Percentiles rank a stretch among this genome's conserved stretches.
These are phyloP conservation scores for Saccharomycopsis crataegensis DNA, from an alignment of 1,139 yeast genomes.

Conservation along the genomic window DNA sequence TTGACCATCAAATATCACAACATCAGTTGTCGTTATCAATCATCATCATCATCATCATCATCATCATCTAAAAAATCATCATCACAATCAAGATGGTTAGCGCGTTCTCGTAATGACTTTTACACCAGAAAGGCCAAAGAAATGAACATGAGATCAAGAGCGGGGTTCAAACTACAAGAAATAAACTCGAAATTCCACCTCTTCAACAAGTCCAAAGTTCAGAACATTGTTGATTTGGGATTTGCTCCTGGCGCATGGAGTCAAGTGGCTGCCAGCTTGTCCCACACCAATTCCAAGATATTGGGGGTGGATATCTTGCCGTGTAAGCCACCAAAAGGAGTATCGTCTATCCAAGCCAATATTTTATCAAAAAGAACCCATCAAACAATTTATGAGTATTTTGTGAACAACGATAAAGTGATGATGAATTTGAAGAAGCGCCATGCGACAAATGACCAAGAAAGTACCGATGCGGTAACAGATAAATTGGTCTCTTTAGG, in stretches of 20 bases:
- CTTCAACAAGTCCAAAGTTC: constrained; percentile 38
- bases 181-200: constrained; percentile 57
- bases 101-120: constrained; percentile 57
- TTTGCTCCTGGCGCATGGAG: constrained; percentile 98
- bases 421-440: constrained; percentile 23
- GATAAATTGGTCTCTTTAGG: constrained; percentile 14
- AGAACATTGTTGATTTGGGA: constrained; percentile 78
- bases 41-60: background rate
- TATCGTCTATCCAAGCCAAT: constrained; percentile 78
- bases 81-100: constrained; percentile 62
- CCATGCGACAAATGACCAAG: constrained; percentile 1
- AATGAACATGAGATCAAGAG: constrained; percentile 67
- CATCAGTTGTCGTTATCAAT: no score
- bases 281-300: constrained; percentile 38
- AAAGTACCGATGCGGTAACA: constrained; percentile 20
- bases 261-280: constrained; percentile 55
- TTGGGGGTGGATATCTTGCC: constrained; percentile 83
- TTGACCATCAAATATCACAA: no score
- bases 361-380: constrained; percentile 66
- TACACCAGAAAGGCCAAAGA: constrained; percentile 61
- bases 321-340: constrained; percentile 72
- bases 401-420: constrained; percentile 36
- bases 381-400: constrained; percentile 46
- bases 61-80: background rate
- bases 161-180: constrained; percentile 79